Evolutionary conservation across 1,139 yeast species (phyloP), one percentile per base, ranked within the genome.

Genomic region (Pichia inconspicua): DNA sequence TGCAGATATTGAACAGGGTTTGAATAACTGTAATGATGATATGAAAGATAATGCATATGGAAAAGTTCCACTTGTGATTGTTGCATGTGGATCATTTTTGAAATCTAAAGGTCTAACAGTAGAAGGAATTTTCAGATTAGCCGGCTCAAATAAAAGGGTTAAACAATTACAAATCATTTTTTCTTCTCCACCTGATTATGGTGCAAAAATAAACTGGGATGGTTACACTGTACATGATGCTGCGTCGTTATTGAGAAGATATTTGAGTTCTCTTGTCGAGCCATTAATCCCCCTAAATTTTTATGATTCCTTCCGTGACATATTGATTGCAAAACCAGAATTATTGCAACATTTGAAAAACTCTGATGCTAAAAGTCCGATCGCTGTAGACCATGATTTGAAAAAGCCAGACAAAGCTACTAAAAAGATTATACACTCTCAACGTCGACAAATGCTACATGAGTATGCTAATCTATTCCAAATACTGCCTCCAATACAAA

Each of bases 181-280:
- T 69, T 87, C 90, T 52, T 70, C 84, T 3, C 89, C 96, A 1
- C 97, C 97, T 0, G 81, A 80, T 52, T 94, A 82, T 63, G 99
- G 98, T 25, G 79, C 88, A 51, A 85, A 84, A 56, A 74, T 90
- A 42, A 78, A 75, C 54, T 92, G 98, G 98, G 88, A 85, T 48
- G 94, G 95, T 0, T 92, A 81, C 66, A 88, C 89, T 4, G 97
- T 92, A n/a, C 98, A 94, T 67, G 98, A 94, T 66, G 97, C 97
- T 1, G 96, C 97, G 2, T 86, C 95, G 30, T 74, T 92, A 35
- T 75, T 92, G 51, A 74, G 97, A 61, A 73, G 98, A 51, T 92
- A 78, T 63, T 74, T 94, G 54, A 88, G 90, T 63, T 84, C 90
- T 41, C 74, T 92, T 49, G 95, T 96, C 0, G 97, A 92, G 60